Base-by-base conservation (phyloP, 106 monocot genomes). In the Acanthochlamys bracteata region DNA sequence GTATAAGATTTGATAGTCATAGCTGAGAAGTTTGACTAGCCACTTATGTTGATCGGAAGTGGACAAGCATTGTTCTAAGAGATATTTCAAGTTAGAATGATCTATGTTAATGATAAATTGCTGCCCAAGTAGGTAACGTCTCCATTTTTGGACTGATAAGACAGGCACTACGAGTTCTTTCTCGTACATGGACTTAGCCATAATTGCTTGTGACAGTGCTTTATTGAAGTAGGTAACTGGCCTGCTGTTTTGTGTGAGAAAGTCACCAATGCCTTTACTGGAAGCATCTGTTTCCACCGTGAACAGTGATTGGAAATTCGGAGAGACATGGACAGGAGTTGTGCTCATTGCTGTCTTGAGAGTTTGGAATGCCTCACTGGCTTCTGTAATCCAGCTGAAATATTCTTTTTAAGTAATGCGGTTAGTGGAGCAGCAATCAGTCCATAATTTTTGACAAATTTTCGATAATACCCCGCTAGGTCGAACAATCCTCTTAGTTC, bases 251-350 rank as follows among this genome's bases (percentile, higher is more conserved):
- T 60, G 60, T 16, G 3, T 60, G 11, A 60, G 60, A 0, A 60
- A 8, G 9, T 2, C 60, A 13, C 60, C 27, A 12, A 49, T 14
- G 49, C 49, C 49, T 2, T 12, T 17, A 3, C 9, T 24, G 15
- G 59, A 59, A 15, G 59, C 59, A 59, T 59, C 59, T 4, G 59
- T 59, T 27, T 59, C 59, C 6, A 59, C 24, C 24, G 26, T 27
- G 26, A 59, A 59, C 15, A 24, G 1, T 59, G 21, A 24, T 14
- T 4, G 15, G 22, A 59, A 59, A 59, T 59, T 24, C 4, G 59
- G 24, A 9, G 26, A 21, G 24, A 15, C 24, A 15, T 25, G 24
- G 25, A 59, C 24, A 15, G 59, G 59, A 24, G 59, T 15, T 25
- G 59, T 24, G 26, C 15, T 27, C 59, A 59, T 49, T 12, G 49